Base-by-base conservation (phyloP, 2,329 filamentous ascomycete species). In the Ophiocordyceps australis region DNA sequence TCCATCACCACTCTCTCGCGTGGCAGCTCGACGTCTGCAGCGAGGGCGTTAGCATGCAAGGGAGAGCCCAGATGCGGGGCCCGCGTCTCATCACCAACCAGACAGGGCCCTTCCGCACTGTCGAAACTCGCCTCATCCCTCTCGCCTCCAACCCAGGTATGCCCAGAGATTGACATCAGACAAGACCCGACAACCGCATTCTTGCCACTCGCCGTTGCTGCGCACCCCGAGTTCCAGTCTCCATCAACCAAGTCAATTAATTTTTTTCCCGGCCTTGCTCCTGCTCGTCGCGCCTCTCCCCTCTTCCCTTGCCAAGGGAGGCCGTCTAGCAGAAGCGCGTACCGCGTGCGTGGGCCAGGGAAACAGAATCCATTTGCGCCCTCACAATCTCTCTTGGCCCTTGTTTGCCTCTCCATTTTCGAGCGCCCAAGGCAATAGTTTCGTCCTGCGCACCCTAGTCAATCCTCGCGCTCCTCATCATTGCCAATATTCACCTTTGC, bases 401-500 rank as follows among this genome's bases (percentile, higher is more conserved):
- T 21, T 28, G 29, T 26, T 25, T 22, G 27, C 24, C 28, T 30
- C 25, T 31, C 26, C 29, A 10, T 19, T 10, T 10, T 7, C 7
- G 7, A 19, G 7, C 17, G 17, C 17, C 17, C 7, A 10, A 7
- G 7, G 7, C 7, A 19, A 19, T 19, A 26, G 17, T 22, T 11
- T 19, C 27, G 22, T 30, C 31, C 29, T 32, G 32, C 33, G 26
- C 25, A 32, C 40, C 38, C 48, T 31, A 31, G 40, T 26, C 54
- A 49, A 30, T 60, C 53, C 38, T 69, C 66, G n/a, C n/a, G n/a
- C 37, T 70, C 71, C 39, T 66, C 64, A 32, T 80, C 66, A 43
- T 78, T 72, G 50, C 60, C 77, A 57, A 92, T 74, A 56, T 74
- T 85, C 58, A 95, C 83, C 62, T 81, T 92, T 54, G 76, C 83